Evolutionary conservation across 257 asterid genomes (phyloP), one percentile per base, ranked within the genome.

Genomic region (Fraxinus anomala): DNA sequence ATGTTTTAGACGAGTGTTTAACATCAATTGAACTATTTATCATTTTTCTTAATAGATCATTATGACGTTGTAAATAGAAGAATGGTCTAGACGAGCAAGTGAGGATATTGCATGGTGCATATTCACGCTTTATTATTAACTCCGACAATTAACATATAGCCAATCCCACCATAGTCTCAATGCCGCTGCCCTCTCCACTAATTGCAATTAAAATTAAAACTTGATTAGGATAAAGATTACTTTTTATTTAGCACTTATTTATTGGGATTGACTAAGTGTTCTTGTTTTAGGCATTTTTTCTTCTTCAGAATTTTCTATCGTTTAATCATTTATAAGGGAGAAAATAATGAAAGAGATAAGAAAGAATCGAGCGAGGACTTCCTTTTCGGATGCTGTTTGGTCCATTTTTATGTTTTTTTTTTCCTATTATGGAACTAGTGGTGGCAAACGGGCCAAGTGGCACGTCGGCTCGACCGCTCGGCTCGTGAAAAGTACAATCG

Each of bases 21-120:
- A 39, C 11, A 39, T 2, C 2, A 39, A 9, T 39, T 39, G 11
- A 39, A 39, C 1, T 39, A 39, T 39, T 9, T 39, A 39, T 0
- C 44, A 8, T 39, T 39, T 1, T 9, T 39, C 44, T 39, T 39
- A 39, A 13, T 39, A 39, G 0, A 39, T 9, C 10, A 8, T 1
- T 1, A 39, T 39, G 44, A 0, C 44, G 10, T 39, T 39, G 44
- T 39, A 39, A 39, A 39, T 10, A 0, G 44, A 39, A 39, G 13
- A 9, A 8, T 39, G 44, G 44, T 8, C 10, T 39, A 4, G 86
- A 86, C 9, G 92, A 90, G 66, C 13, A 1, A 88, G 90, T 24
- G 92, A 83, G 80, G 81, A 77, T 80, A 81, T 77, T 86, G 86
- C 81, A 87, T 6, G 28, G 70, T 4, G 83, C 59, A 39, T 39